A percentile compares a stretch with the other conserved stretches of the same genome.
Conservation (phyloP, 2,329 filamentous ascomycete genomes). For the Aplosporella prunicola region DNA sequence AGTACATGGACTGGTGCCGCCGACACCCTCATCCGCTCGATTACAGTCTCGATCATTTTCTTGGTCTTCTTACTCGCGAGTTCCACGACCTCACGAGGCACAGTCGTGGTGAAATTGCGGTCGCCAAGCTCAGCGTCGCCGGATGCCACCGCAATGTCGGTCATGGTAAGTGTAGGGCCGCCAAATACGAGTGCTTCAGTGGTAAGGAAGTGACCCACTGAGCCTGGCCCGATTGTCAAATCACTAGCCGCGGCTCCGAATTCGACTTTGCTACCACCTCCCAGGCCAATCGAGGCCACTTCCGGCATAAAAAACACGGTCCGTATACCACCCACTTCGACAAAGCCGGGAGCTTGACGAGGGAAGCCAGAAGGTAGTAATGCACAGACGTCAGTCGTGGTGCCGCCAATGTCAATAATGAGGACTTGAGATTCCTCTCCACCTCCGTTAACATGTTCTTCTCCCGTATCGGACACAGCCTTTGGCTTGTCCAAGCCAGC, state of each 20-base stretch:
- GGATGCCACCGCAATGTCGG: conserved; percentile 39
- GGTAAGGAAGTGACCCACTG: conserved; percentile 44
- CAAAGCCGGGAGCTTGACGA: conserved; percentile 51
- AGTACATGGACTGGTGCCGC: conserved; percentile 44
- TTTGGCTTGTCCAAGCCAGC: conserved; percentile 22
- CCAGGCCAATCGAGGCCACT: conserved; percentile 46
- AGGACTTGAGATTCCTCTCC: conserved; percentile 18
- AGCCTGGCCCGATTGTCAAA: conserved; percentile 46
- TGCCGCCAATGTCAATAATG: conserved; percentile 58
- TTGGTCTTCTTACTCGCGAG: conserved; percentile 32
- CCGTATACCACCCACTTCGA: conserved; percentile 50
- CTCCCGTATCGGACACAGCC: not conserved
- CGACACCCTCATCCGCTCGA: conserved; percentile 50
- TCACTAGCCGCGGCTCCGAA: conserved; percentile 16
- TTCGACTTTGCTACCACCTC: conserved; percentile 40
- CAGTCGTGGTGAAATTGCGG: not conserved
- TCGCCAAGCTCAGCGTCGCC: conserved; percentile 22
- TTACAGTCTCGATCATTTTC: conserved; percentile 40
- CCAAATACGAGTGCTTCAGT: conserved; percentile 46
- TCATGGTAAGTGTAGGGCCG: conserved; percentile 44
- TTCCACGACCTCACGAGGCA: conserved; percentile 13
- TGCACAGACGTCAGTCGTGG: conserved; percentile 53
- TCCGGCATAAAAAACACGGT: conserved; percentile 39
- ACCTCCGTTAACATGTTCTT: not conserved
- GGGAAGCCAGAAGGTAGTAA: conserved; percentile 50